Evolutionary conservation across 2,329 filamentous ascomycete species (phyloP), one percentile per base, ranked within the genome.

Genomic region (Microdochium bolleyi): DNA sequence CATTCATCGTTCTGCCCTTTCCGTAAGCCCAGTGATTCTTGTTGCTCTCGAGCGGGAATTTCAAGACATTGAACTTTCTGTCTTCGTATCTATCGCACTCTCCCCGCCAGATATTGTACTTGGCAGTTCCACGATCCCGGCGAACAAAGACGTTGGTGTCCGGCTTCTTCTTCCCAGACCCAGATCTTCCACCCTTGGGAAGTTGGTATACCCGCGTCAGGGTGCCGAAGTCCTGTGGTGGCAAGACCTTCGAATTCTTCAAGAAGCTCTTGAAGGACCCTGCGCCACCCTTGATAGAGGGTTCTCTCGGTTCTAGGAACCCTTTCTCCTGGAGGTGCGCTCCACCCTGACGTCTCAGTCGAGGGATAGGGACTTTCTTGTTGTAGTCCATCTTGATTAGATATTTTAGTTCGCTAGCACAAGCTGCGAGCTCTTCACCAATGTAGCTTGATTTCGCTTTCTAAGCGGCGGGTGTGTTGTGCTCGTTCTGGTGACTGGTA

Each of bases 21-120:
- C 41, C 41, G 13, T 46, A 46, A 46, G 3, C 19, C 3, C 16
- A 4, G 25, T 56, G 53, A 11, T 53, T 44, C 21, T 55, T 46
- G 19, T 24, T 5, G 21, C 13, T 24, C 5, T 22, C 3, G 5
- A 46, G 16, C 0, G 61, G 57, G 38, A 61, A 58, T 1, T 52
- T 48, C 0, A 63, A 51, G 2, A 57, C 53, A 14, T 60, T 60
- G 46, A 54, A 58, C 53, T 62, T 62, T 2, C 54, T 49, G 4
- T 53, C 54, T n/a, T 62, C 60, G 41, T 50, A 61, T 0, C 51
- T n/a, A 3, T 52, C 49, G 19, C 57, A 57, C 1, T 53, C 24
- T 0, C 1, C 8, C 4, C 53, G 49, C 2, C 50, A 38, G 1
- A 54, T 37, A 1, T 49, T 54, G 27, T 56, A 49, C 3, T 56